phyloP scores from a whole-genome alignment of 208 protist species.

The Crithidia mellificae region DNA sequence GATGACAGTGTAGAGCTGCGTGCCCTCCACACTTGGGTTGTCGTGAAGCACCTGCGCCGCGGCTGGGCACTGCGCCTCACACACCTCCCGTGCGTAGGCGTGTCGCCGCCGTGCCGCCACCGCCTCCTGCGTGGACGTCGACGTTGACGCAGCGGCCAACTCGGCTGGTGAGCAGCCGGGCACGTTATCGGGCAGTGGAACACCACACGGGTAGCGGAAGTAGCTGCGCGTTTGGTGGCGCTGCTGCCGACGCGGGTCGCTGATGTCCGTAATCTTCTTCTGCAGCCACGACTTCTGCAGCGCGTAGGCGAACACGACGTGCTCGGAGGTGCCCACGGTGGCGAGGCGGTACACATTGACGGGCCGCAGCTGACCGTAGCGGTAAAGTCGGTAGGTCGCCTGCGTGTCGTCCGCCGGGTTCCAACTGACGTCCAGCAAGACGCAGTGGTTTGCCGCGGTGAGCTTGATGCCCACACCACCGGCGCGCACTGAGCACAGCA shows the following conservation, averaged over 20 bases:
- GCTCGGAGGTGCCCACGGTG: constrained; percentile 90
- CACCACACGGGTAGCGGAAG: constrained; percentile 68
- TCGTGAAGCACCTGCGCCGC: constrained; percentile 34
- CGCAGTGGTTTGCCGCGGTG: constrained; percentile 89
- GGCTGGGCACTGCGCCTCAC: constrained; percentile 37
- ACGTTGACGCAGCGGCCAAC: not conserved
- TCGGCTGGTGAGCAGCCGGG: not conserved
- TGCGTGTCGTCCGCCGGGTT: constrained; percentile 90
- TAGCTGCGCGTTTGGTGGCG: constrained; percentile 73
- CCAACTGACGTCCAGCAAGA: constrained; percentile 95
- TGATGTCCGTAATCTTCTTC: constrained; percentile 80
- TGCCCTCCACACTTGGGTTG: constrained; percentile 16
- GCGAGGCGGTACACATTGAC: constrained; percentile 94
- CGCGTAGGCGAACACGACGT: constrained; percentile 88
- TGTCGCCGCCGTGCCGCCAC: not conserved
- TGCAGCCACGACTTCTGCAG: constrained; percentile 88
- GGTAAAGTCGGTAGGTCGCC: constrained; percentile 94
- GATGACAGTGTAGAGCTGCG: constrained; percentile 53
- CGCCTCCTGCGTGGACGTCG: not conserved
- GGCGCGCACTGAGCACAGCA: constrained; percentile 93
- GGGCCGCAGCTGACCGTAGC: constrained; percentile 91
- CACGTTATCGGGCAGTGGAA: constrained; percentile 42
- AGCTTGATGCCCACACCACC: constrained; percentile 95
- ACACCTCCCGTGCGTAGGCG: constrained; percentile 23
- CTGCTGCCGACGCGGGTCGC: constrained; percentile 72